These are phyloP conservation scores for Myxozyma kluyveri DNA, from an alignment of 805 yeast genomes.

Conservation along the genomic window DNA sequence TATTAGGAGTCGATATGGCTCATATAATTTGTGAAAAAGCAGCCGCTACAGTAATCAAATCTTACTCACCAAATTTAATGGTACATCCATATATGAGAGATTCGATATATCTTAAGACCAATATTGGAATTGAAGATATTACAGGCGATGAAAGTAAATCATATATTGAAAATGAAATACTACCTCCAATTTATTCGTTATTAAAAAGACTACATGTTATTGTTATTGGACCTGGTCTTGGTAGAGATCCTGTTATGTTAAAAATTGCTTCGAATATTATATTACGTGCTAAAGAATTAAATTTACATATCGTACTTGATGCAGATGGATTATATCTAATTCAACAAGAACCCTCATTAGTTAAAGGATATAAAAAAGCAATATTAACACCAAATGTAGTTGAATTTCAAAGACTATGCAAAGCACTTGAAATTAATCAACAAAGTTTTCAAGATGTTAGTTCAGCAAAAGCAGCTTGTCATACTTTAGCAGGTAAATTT, in stretches of 20 bases:
- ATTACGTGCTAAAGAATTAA: slow-evolving; percentile 51
- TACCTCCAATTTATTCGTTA: slow-evolving; percentile 56
- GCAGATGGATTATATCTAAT: slow-evolving; percentile 83
- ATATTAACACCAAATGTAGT: slow-evolving; percentile 86
- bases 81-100: slow-evolving; percentile 86
- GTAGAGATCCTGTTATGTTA: slow-evolving; percentile 72
- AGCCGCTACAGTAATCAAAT: slow-evolving; percentile 79
- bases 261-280: slow-evolving; percentile 58
- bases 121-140: not conserved
- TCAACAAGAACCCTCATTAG: slow-evolving; percentile 53
- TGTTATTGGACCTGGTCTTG: slow-evolving; percentile 92
- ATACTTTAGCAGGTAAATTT: slow-evolving; percentile 48
- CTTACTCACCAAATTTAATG: slow-evolving; percentile 91
- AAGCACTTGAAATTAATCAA: slow-evolving; percentile 9
- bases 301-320: slow-evolving; percentile 75
- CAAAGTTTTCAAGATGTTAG: slow-evolving; percentile 4
- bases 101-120: slow-evolving; percentile 27
- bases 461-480: slow-evolving; percentile 29
- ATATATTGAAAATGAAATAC: slow-evolving; percentile 38
- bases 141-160: slow-evolving; percentile 1
- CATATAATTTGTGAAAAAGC: slow-evolving; percentile 81
- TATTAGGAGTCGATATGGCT: slow-evolving; percentile 82
- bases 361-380: slow-evolving; percentile 56
- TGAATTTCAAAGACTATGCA: slow-evolving; percentile 69
- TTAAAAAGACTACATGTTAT: slow-evolving; percentile 72